Evolutionary conservation across 768 basidiomycete genomes (phyloP).

Genomic region (Trichaptum fuscoviolaceum): DNA sequence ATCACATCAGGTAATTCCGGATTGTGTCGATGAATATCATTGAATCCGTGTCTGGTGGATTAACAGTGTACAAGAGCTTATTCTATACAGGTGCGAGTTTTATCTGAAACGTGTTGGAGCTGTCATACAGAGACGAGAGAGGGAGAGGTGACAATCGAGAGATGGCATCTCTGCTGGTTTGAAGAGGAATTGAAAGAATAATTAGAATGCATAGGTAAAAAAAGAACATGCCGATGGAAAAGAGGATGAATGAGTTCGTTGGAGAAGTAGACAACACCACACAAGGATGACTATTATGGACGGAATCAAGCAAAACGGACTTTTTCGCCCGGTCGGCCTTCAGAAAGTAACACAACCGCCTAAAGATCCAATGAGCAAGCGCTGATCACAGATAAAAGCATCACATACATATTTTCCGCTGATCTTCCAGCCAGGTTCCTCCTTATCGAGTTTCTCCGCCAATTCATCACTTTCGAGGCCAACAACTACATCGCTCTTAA

Average conservation of each 20-base stretch:
- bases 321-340: constrained; percentile 85
- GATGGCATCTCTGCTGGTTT: not conserved
- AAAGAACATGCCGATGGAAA: not conserved
- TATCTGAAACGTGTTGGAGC: not conserved
- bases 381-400: constrained; percentile 1
- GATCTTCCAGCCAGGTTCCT: constrained; percentile 94
- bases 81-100: not conserved
- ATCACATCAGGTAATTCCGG: no score
- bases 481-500: constrained; percentile 95
- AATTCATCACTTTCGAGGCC: constrained; percentile 67
- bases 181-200: not conserved
- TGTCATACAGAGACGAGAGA: not conserved
- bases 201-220: not conserved
- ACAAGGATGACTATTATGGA: not conserved
- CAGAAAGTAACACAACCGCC: constrained; percentile 85
- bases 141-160: not conserved
- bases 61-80: not conserved
- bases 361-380: constrained; percentile 22
- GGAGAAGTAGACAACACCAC: not conserved
- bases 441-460: constrained; percentile 76
- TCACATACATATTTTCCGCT: constrained; percentile 88
- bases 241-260: not conserved
- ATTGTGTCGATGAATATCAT: not conserved
- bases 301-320: constrained; percentile 59
- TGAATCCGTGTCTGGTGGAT: not conserved